Percentiles rank a stretch among this genome's conserved stretches.
These are phyloP conservation scores for Phytophthora lateralis DNA, from an alignment of 352 stramenopile genomes.

Conservation along the genomic window DNA sequence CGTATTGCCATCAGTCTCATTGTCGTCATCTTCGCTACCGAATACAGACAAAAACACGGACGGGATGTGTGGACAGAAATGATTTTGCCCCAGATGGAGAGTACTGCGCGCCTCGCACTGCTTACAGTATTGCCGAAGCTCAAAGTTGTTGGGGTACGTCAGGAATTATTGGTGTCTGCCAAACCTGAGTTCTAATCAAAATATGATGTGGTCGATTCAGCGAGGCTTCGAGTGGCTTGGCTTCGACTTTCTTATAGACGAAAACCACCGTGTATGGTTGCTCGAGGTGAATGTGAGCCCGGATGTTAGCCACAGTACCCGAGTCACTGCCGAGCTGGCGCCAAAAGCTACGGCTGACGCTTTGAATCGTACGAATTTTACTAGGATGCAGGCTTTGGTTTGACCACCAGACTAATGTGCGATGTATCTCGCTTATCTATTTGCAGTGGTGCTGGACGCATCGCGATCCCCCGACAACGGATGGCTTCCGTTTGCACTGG, in stretches of 20 bases:
- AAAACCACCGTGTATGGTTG: slow-evolving; percentile 61
- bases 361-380: slow-evolving; percentile 47
- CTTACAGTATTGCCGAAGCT: slow-evolving; percentile 51
- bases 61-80: slow-evolving; percentile 53
- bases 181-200: background rate
- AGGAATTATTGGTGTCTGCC: background rate
- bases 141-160: slow-evolving; percentile 50
- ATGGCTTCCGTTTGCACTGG: slow-evolving; percentile 20
- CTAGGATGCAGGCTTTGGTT: background rate
- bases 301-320: slow-evolving; percentile 83
- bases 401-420: background rate
- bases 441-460: slow-evolving; percentile 30
- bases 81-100: slow-evolving; percentile 68
- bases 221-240: slow-evolving; percentile 87
- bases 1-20: background rate
- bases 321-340: slow-evolving; percentile 56
- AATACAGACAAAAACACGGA: slow-evolving; percentile 35
- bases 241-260: slow-evolving; percentile 83
- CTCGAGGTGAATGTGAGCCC: slow-evolving; percentile 90
- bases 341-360: slow-evolving; percentile 55
- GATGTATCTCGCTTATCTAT: slow-evolving; percentile 1
- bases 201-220: slow-evolving; percentile 29
- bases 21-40: background rate
- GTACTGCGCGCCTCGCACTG: slow-evolving; percentile 42
- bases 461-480: slow-evolving; percentile 23